Base-by-base conservation (phyloP, 495 filamentous ascomycete genomes). In the Physcia stellaris region DNA sequence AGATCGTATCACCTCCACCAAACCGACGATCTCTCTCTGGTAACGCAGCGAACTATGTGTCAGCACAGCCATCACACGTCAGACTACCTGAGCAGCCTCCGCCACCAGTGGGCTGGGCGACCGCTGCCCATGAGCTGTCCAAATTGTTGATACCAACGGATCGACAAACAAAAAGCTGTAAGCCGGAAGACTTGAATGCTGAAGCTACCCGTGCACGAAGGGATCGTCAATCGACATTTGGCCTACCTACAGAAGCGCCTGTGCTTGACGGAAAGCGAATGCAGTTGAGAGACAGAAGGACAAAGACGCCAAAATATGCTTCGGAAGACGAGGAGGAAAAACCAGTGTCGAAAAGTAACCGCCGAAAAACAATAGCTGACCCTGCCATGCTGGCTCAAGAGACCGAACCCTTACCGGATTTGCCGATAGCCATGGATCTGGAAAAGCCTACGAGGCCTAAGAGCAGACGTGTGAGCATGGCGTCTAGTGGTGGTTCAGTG, bases 31-130 rank as follows among this genome's bases (percentile, higher is more conserved):
- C 57, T 16, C 27, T 50, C 10, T 57, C 55, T 4, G 54, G 60
- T 15, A 60, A 51, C 10, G 42, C 32, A 21, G 37, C 42, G 16
- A 37, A 41, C 5, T 37, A 39, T 5, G 45, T 48, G 32, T 32
- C 39, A 9, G 46, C 55, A 2, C 40, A 48, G 6, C 12, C 34
- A 9, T 18, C 57, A 62, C 16, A 52, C 64, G 10, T 67, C 69
- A 40, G 68, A 51, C 46, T 61, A 19, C 65, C 67, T 7, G 63
- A 71, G n/a, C 73, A 77, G 2, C 77, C 81, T 18, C 68, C 80
- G 1, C 82, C 84, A 4, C 77, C 85, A 19, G 79, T 95, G 0
- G 65, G 75, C 28, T 96, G 92, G 90, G 76, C 79, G 1, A 73
- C 77, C 28, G 85, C 85, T 11, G 67, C 85, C 0, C 68, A 77